phyloP scores from a whole-genome alignment of 2,329 filamentous ascomycete species.

The Ascochyta fabae region DNA sequence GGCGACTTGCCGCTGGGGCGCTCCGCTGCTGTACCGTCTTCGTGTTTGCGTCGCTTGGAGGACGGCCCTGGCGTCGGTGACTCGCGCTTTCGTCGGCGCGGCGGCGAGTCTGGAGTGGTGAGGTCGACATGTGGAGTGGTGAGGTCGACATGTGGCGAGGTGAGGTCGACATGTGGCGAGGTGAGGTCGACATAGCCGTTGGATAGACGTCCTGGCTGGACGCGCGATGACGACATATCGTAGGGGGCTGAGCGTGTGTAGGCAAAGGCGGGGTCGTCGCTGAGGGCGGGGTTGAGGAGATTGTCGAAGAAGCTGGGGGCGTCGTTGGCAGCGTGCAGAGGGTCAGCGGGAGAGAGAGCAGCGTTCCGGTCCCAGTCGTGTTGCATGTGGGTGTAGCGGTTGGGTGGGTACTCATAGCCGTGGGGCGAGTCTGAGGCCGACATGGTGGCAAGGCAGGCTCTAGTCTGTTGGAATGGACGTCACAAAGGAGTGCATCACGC shows the following conservation, averaged over 20 bases:
- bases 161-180: constrained; percentile 15
- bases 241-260: constrained; percentile 22
- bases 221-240: constrained; percentile 21
- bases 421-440: constrained; percentile 10
- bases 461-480: background rate
- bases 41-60: constrained; percentile 38
- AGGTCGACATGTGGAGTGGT: constrained; percentile 24
- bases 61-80: constrained; percentile 40
- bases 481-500: background rate
- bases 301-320: constrained; percentile 8
- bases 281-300: constrained; percentile 15
- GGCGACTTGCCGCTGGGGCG: constrained; percentile 6
- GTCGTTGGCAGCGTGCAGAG: background rate
- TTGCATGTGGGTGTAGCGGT: background rate
- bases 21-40: constrained; percentile 18
- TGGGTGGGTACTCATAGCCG: background rate
- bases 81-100: constrained; percentile 28
- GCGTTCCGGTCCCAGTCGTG: background rate
- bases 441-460: constrained; percentile 11
- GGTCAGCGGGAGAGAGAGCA: background rate
- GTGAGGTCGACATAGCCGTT: constrained; percentile 49
- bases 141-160: constrained; percentile 39
- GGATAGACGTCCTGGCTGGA: constrained; percentile 34
- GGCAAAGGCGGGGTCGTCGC: constrained; percentile 8
- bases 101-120: constrained; percentile 28